phyloP scores from a whole-genome alignment of 2,329 filamentous ascomycete genomes.

The Claviceps maximensis region DNA sequence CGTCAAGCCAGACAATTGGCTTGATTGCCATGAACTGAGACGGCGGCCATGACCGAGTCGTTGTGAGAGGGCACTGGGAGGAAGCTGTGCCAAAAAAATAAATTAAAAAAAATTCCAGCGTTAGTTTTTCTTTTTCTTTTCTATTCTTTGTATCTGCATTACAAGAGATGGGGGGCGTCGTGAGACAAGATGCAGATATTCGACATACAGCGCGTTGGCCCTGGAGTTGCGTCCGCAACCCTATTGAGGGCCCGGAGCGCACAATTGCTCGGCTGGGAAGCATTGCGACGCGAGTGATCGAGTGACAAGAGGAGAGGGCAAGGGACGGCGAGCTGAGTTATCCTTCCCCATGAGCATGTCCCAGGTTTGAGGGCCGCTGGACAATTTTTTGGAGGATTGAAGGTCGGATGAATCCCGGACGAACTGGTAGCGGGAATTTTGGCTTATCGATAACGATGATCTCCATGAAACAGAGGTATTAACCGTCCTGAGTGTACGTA shows the following conservation, averaged over 20 bases:
- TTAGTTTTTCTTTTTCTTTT: not conserved
- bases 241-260: slow-evolving; percentile 23
- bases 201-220: slow-evolving; percentile 16
- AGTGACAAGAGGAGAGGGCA: not conserved
- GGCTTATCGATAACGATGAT: not conserved
- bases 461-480: no score
- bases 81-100: slow-evolving; percentile 10
- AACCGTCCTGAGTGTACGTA: not conserved
- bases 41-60: slow-evolving; percentile 21
- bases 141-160: no score
- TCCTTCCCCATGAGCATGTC: not conserved
- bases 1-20: slow-evolving; percentile 9
- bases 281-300: slow-evolving; percentile 20
- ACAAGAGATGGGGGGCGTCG: no score
- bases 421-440: not conserved
- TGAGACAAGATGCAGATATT: not conserved
- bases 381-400: slow-evolving; percentile 17
- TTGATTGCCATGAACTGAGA: slow-evolving; percentile 18
- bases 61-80: slow-evolving; percentile 15
- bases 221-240: slow-evolving; percentile 17
- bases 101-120: not conserved
- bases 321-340: not conserved
- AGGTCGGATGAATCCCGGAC: slow-evolving; percentile 24
- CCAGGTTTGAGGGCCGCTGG: slow-evolving; percentile 1
- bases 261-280: slow-evolving; percentile 32